Conservation (phyloP, 1,139 yeast genomes). For the Yamadazyma jaroonii region DNA sequence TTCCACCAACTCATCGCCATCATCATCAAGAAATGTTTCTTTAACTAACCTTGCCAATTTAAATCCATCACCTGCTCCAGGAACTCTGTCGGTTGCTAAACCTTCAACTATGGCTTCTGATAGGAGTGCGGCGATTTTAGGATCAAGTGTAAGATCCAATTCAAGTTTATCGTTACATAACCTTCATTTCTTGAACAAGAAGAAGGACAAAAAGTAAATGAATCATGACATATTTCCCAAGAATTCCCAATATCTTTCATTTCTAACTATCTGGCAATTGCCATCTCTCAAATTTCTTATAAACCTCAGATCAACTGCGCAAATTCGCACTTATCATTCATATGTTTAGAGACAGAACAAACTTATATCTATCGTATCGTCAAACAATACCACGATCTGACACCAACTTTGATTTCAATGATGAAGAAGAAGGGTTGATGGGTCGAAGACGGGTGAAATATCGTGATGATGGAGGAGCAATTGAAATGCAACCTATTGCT, state of each 20-base stretch:
- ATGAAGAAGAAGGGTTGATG: constrained; percentile 58
- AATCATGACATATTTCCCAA: no score
- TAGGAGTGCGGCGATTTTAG: constrained; percentile 21
- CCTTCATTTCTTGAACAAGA: constrained; percentile 26
- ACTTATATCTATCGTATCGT: constrained; percentile 66
- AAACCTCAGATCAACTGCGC: no score
- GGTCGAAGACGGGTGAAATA: constrained; percentile 15
- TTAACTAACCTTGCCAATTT: constrained; percentile 19
- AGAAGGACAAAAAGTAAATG: constrained; percentile 16
- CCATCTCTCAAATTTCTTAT: no score
- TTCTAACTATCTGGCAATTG: no score
- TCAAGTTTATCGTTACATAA: constrained; percentile 29
- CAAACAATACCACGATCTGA: constrained; percentile 59
- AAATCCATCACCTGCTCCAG: not conserved
- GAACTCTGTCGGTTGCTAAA: constrained; percentile 11
- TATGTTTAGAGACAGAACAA: constrained; percentile 77
- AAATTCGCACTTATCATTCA: not conserved
- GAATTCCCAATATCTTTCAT: no score
- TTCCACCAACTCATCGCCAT: constrained; percentile 33
- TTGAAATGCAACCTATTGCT: constrained; percentile 58
- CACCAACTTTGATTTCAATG: constrained; percentile 37
- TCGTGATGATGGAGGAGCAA: constrained; percentile 19
- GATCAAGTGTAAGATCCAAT: constrained; percentile 18
- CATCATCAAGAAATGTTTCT: constrained; percentile 28
- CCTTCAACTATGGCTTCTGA: constrained; percentile 36